A percentile compares a stretch with the other conserved stretches of the same genome.
Evolutionary conservation across 1,284 basidiomycete species (phyloP).

Genomic region (Rhodotorula sp.): DNA sequence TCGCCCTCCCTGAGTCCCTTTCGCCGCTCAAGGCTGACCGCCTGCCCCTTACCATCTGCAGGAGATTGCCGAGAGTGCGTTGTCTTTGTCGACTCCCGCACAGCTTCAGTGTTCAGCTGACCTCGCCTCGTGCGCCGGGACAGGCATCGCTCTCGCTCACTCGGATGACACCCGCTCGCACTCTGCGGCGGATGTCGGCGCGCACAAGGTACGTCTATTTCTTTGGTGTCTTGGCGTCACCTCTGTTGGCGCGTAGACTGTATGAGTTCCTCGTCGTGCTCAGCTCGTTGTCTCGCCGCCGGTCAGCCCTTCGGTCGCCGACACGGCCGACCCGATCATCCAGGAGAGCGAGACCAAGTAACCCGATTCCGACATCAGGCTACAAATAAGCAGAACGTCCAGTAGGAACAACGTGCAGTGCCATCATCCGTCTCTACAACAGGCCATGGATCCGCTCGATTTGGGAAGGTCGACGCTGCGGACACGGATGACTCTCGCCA

Average conservation of each 20-base stretch:
- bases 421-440: not conserved
- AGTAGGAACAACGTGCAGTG: not conserved
- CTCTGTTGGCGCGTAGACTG: too few relatives aligned
- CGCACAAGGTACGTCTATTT: not conserved
- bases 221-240: too few relatives aligned
- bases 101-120: not conserved
- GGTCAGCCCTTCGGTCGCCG: too few relatives aligned
- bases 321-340: too few relatives aligned
- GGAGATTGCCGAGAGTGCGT: slow-evolving; percentile 1
- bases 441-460: not conserved
- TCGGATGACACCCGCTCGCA: slow-evolving; percentile 2
- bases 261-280: not conserved
- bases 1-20: not conserved
- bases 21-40: too few relatives aligned
- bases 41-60: not conserved
- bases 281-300: not conserved
- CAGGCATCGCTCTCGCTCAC: slow-evolving; percentile 12
- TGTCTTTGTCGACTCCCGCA: too few relatives aligned
- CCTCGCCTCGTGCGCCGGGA: not conserved
- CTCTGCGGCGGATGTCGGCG: slow-evolving; percentile 12
- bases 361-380: too few relatives aligned
- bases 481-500: too few relatives aligned
- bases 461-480: not conserved
- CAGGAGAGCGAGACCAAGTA: too few relatives aligned
- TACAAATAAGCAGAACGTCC: too few relatives aligned